Percentiles rank a stretch among this genome's conserved stretches.
Evolutionary conservation across 768 basidiomycete species (phyloP).

Genomic region (Nidula microcarpa): DNA sequence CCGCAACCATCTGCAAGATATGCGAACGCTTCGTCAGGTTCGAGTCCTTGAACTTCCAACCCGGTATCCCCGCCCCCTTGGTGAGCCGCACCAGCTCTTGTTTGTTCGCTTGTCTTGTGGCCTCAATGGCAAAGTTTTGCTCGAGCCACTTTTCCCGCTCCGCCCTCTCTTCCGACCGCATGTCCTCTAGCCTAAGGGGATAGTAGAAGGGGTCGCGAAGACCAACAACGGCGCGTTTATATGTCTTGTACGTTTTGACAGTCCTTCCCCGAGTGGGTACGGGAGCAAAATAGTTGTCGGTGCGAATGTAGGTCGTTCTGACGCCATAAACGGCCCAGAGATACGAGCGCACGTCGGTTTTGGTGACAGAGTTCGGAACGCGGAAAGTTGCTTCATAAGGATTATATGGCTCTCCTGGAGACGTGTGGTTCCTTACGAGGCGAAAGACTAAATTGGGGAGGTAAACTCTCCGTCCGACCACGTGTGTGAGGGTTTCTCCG

Average conservation of each 20-base stretch:
- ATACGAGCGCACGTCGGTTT: constrained; percentile 88
- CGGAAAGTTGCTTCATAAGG: constrained; percentile 95
- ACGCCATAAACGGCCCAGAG: constrained; percentile 84
- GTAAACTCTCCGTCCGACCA: constrained; percentile 82
- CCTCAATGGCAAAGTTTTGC: constrained; percentile 49
- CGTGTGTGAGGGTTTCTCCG: constrained; percentile 37
- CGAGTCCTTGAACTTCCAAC: constrained; percentile 40
- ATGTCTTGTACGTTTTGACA: constrained; percentile 49
- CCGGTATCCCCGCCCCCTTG: constrained; percentile 33
- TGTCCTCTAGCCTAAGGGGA: constrained; percentile 77
- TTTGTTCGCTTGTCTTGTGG: constrained; percentile 29
- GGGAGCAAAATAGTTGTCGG: constrained; percentile 82
- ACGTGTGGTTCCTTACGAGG: constrained; percentile 81
- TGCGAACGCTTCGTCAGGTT: constrained; percentile 41
- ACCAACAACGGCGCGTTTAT: constrained; percentile 91
- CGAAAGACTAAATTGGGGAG: constrained; percentile 85
- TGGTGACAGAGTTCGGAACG: constrained; percentile 84
- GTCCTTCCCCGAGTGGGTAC: constrained; percentile 15
- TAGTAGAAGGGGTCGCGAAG: constrained; percentile 94
- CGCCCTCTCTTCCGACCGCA: constrained; percentile 52
- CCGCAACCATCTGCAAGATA: constrained; percentile 38
- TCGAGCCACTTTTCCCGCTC: constrained; percentile 63
- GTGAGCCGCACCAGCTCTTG: constrained; percentile 34
- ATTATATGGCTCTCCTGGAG: constrained; percentile 77
- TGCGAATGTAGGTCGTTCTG: constrained; percentile 89